Conservation (phyloP, 2,329 filamentous ascomycete species). For the Pyrenochaeta sp. region DNA sequence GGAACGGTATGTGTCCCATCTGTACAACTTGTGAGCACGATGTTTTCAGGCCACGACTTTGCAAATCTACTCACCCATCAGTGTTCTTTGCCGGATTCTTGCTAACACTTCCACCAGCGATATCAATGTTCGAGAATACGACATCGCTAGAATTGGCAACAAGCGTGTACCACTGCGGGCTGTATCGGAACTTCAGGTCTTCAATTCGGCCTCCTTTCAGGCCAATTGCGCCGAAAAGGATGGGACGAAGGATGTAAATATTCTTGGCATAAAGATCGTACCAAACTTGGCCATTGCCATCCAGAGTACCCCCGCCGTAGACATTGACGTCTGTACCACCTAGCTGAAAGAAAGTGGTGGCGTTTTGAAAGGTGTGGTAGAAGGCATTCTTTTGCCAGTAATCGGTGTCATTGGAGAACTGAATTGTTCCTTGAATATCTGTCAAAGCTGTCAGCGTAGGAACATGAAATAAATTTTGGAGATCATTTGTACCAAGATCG, state of each 20-base stretch:
- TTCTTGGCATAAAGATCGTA: slow-evolving; percentile 69
- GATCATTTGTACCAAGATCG: slow-evolving; percentile 62
- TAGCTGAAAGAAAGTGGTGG: slow-evolving; percentile 72
- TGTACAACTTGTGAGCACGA: background rate
- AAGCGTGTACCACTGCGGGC: slow-evolving; percentile 70
- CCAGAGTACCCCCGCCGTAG: slow-evolving; percentile 70
- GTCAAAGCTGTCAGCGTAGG: slow-evolving; percentile 6
- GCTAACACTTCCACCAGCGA: slow-evolving; percentile 64
- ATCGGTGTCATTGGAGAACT: slow-evolving; percentile 71
- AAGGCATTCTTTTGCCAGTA: slow-evolving; percentile 74
- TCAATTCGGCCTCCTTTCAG: slow-evolving; percentile 66
- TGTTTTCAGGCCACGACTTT: slow-evolving; percentile 22
- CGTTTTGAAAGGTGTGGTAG: slow-evolving; percentile 71
- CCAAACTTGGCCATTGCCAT: slow-evolving; percentile 72
- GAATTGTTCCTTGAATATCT: slow-evolving; percentile 67
- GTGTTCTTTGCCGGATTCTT: slow-evolving; percentile 68
- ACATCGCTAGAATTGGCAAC: slow-evolving; percentile 72
- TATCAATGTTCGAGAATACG: slow-evolving; percentile 69
- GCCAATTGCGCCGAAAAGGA: slow-evolving; percentile 66
- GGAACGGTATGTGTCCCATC: slow-evolving; percentile 69
- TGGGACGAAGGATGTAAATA: slow-evolving; percentile 66
- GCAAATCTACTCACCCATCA: slow-evolving; percentile 54
- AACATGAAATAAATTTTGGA: background rate
- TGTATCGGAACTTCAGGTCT: slow-evolving; percentile 68
- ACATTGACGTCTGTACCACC: slow-evolving; percentile 73